Evolutionary conservation across 345 rosid species (phyloP).

Genomic region (Corchorus olitorius): DNA sequence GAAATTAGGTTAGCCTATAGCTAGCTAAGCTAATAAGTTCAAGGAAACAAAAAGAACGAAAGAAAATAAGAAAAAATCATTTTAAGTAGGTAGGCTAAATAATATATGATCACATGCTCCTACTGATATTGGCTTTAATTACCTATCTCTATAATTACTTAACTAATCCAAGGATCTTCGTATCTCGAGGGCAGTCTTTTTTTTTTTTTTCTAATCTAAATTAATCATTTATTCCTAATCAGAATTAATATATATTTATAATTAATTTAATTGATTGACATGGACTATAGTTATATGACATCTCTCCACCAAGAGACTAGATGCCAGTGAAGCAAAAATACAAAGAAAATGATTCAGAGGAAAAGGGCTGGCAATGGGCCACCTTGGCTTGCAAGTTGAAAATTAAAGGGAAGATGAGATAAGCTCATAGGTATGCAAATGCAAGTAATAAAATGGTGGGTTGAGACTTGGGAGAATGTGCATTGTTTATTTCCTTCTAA

Average conservation of each 20-base stretch:
- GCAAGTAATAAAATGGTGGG: not conserved
- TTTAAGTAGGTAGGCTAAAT: conserved; percentile 29
- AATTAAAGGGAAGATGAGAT: not conserved
- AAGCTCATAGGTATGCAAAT: conserved; percentile 1
- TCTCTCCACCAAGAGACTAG: conserved; percentile 5
- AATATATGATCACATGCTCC: conserved; percentile 41
- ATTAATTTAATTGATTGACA: not conserved
- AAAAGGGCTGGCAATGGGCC: conserved; percentile 26
- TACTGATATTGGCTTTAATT: conserved; percentile 22
- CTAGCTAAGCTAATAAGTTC: not conserved
- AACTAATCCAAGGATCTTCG: conserved; percentile 25
- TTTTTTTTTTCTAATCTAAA: not conserved
- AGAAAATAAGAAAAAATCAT: conserved; percentile 4
- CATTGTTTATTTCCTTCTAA: conserved; percentile 25
- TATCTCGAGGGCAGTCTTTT: conserved; percentile 24
- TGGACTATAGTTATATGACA: not conserved
- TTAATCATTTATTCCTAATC: conserved; percentile 16
- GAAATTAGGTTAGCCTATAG: too few species aligned
- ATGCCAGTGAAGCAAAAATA: conserved; percentile 20
- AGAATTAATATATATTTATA: conserved; percentile 10
- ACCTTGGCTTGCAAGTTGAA: not conserved
- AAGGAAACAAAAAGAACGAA: not conserved
- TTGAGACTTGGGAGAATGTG: conserved; percentile 24
- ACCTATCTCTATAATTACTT: conserved; percentile 7
- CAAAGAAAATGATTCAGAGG: not conserved